These are phyloP conservation scores for Apiospora sp. DNA, from an alignment of 2,329 filamentous ascomycete genomes.

Conservation along the genomic window DNA sequence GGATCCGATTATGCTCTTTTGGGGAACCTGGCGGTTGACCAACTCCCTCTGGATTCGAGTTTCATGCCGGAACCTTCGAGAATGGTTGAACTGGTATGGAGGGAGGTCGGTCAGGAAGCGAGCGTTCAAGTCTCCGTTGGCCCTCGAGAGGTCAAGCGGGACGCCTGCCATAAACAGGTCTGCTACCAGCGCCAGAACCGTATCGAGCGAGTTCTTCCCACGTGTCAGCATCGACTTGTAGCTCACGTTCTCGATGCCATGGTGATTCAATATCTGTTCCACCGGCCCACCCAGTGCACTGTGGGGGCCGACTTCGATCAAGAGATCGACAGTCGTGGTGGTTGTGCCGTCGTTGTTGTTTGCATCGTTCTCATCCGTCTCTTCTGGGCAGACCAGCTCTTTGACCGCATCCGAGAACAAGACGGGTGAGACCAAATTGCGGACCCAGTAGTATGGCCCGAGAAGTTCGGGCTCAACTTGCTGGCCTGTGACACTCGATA, in stretches of 20 bases:
- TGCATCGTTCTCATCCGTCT: background rate
- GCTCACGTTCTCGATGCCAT: conserved; percentile 32
- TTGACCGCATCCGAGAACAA: conserved; percentile 34
- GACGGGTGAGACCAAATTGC: conserved; percentile 37
- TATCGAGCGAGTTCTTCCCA: conserved; percentile 29
- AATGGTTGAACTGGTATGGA: no score
- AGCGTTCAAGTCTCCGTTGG: no score
- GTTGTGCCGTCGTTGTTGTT: conserved; percentile 24
- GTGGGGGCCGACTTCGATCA: conserved; percentile 41
- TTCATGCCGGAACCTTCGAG: no score
- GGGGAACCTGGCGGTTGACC: no score
- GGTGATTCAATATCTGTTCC: conserved; percentile 29
- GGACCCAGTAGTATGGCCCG: conserved; percentile 35
- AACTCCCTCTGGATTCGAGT: no score
- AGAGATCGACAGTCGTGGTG: conserved; percentile 38
- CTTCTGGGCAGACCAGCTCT: conserved; percentile 27
- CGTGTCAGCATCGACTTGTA: conserved; percentile 33
- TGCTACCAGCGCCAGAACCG: conserved; percentile 31
- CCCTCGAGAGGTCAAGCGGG: no score
- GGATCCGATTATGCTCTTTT: no score
- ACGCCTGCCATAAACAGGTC: conserved; percentile 22
- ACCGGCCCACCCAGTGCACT: conserved; percentile 38
- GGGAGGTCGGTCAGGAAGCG: no score
- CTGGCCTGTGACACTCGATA: background rate
- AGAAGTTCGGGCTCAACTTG: conserved; percentile 27